Evolutionary conservation across 2,329 filamentous ascomycete species (phyloP).

Genomic region (Fusarium vanettenii): DNA sequence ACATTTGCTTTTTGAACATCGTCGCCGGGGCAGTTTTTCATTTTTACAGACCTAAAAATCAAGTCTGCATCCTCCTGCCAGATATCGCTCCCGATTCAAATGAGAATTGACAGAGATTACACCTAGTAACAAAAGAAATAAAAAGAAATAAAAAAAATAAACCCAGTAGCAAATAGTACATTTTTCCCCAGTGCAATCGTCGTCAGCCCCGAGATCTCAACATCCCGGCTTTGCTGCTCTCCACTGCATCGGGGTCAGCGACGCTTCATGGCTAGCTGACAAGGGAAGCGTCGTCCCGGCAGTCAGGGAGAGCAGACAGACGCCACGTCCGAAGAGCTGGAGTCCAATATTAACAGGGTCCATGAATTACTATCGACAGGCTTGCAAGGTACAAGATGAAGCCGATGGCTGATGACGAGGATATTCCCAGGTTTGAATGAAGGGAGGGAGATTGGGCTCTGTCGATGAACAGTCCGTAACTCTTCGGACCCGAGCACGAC

Average conservation of each 20-base stretch:
- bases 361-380: background rate
- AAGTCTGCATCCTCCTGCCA: background rate
- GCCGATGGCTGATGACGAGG: background rate
- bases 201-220: conserved; percentile 1
- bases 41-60: background rate
- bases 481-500: conserved; percentile 23
- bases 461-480: conserved; percentile 15
- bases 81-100: conserved; percentile 13
- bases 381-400: background rate
- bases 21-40: conserved; percentile 12
- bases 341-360: background rate
- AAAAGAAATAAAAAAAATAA: conserved; percentile 10
- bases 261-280: conserved; percentile 10
- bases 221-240: background rate
- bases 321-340: conserved; percentile 29
- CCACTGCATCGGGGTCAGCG: conserved; percentile 20
- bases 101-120: conserved; percentile 28
- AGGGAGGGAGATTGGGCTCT: conserved; percentile 25
- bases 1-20: background rate
- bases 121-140: background rate
- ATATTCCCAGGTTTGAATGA: background rate
- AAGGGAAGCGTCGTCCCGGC: background rate
- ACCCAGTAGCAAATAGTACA: background rate
- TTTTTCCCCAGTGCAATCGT: conserved; percentile 3
- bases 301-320: conserved; percentile 10